A percentile compares a stretch with the other conserved stretches of the same genome.
Conservation (phyloP, 768 basidiomycete genomes). For the Boletus sensibilis region DNA sequence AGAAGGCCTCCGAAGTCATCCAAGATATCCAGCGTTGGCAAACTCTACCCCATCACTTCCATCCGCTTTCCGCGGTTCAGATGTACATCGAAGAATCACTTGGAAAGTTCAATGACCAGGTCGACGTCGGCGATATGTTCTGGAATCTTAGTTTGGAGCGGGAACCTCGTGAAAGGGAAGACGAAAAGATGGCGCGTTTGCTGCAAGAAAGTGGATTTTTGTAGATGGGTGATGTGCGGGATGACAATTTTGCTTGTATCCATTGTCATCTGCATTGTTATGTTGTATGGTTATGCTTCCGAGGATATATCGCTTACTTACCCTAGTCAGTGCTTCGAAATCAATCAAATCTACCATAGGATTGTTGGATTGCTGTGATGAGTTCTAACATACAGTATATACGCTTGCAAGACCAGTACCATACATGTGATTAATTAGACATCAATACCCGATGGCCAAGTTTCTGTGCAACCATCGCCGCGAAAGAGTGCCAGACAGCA, state of each 20-base stretch:
- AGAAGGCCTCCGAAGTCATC: constrained; percentile 94
- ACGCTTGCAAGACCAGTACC: background rate
- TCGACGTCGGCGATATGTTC: constrained; percentile 70
- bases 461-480: background rate
- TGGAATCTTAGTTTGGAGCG: constrained; percentile 85
- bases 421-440: background rate
- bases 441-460: background rate
- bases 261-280: constrained; percentile 1
- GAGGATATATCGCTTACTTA: constrained; percentile 14
- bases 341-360: background rate
- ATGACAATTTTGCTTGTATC: constrained; percentile 6
- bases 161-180: constrained; percentile 93
- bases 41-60: constrained; percentile 83
- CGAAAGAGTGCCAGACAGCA: background rate
- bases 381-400: background rate
- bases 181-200: constrained; percentile 92
- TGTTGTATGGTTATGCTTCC: constrained; percentile 24
- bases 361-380: background rate
- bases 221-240: constrained; percentile 32
- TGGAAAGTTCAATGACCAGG: constrained; percentile 63
- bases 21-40: constrained; percentile 97
- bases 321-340: constrained; percentile 3
- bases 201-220: constrained; percentile 88
- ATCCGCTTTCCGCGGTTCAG: constrained; percentile 61
- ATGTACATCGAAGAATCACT: constrained; percentile 79